Base-by-base conservation (phyloP, 495 filamentous ascomycete genomes). In the Podospora tetraspora region DNA sequence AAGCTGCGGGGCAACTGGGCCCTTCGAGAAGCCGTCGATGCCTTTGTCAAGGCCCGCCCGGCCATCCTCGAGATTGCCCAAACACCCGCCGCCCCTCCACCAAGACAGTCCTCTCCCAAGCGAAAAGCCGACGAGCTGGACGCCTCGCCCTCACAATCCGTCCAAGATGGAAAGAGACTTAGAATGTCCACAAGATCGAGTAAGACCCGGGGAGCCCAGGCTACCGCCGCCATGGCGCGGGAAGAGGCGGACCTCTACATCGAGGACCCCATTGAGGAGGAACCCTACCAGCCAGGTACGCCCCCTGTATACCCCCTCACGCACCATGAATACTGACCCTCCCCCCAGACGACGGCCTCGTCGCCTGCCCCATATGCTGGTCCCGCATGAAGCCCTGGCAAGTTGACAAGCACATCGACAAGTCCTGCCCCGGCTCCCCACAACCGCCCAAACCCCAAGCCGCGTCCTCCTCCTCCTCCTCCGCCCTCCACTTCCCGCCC, bases 1-100 rank as follows among this genome's bases (percentile, higher is more conserved):
- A 94, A 92, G 71, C 74, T 99, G 70, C 84, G 94, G 64, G 87
- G 88, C 29, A 98, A 97, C 75, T 90, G 88, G 84, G 87, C 89
- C 0, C 81, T 97, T 56, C 86, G 94, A 72, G 92, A 97, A 71
- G 79, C 95, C 4, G 91, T 97, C n/a, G 88, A 92, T 43, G 84
- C 86, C 25, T 99, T 97, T 72, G 81, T 84, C 66, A 84, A 76
- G 30, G 86, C 88, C 13, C 84, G 95, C 59, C 77, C 86, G 11
- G 79, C 76, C 56, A 79, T 92, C 13, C 75, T 97, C 58, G 78
- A 84, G 4, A 78, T 93, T 62, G 92, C 84, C 57, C 84, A 68
- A 68, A 83, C 79, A 58, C 74, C 79, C 7, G 37, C 25, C 2
- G 8, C 57, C 30, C 57, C 29, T 0, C 37, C 68, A 24, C 66